Conservation (phyloP, 2,329 filamentous ascomycete species). For the Sarocladium oryzae region DNA sequence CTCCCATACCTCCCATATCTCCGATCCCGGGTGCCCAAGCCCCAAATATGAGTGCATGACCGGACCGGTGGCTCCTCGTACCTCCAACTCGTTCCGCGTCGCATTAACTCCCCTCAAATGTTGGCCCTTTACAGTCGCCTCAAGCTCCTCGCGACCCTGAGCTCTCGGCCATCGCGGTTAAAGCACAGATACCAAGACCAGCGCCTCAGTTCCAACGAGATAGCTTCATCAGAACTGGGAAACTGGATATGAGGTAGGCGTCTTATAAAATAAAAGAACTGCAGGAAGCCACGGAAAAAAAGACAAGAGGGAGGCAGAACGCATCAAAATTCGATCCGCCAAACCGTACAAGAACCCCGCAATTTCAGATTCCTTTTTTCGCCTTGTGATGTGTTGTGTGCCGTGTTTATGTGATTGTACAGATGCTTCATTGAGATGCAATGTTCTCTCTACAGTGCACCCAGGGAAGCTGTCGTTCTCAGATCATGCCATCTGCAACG, state of each 20-base stretch:
- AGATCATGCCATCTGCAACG: conserved; percentile 54
- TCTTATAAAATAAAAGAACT: not conserved
- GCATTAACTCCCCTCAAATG: not conserved
- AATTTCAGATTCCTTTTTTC: not conserved
- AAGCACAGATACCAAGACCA: too few species aligned
- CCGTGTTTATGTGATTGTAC: conserved; percentile 13
- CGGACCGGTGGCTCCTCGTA: too few species aligned
- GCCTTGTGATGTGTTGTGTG: not conserved
- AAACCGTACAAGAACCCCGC: not conserved
- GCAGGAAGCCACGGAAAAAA: not conserved
- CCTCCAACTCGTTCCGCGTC: too few species aligned
- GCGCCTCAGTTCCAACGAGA: not conserved
- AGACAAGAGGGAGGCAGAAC: not conserved
- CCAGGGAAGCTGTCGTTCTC: not conserved
- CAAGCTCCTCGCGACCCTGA: too few species aligned
- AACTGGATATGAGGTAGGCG: not conserved
- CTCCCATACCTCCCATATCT: conserved; percentile 10
- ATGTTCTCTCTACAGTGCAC: not conserved
- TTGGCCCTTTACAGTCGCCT: not conserved
- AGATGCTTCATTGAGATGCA: conserved; percentile 9
- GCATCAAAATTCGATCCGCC: not conserved
- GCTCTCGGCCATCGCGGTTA: too few species aligned
- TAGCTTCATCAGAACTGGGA: not conserved
- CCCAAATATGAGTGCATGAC: not conserved
- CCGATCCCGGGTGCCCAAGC: conserved; percentile 13